These are phyloP conservation scores for Talaromyces marneffei DNA, from an alignment of 2,329 filamentous ascomycete species.

Conservation along the genomic window DNA sequence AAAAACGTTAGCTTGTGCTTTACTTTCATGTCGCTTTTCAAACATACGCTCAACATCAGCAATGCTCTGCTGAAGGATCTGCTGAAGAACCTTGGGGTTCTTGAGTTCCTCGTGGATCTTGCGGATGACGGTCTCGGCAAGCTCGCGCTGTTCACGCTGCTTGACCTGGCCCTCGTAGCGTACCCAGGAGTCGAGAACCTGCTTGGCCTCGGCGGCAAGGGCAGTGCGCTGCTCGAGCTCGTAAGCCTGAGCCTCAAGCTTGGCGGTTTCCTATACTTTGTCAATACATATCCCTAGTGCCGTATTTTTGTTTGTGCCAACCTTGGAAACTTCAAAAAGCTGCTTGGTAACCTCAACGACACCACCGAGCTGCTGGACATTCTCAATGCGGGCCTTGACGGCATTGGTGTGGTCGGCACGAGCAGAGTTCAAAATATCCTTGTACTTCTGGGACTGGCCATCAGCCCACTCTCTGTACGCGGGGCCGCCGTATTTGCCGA, in stretches of 20 bases:
- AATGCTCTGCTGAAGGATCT: slow-evolving; percentile 96
- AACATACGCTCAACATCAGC: slow-evolving; percentile 87
- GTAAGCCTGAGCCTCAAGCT: slow-evolving; percentile 91
- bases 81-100: slow-evolving; percentile 94
- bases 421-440: slow-evolving; percentile 88
- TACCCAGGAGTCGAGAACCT: slow-evolving; percentile 95
- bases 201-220: slow-evolving; percentile 86
- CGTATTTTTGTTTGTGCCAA: slow-evolving; percentile 30
- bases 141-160: slow-evolving; percentile 95
- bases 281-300: not conserved
- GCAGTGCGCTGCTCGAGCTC: slow-evolving; percentile 96
- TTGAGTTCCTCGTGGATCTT: slow-evolving; percentile 99
- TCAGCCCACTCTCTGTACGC: slow-evolving; percentile 90
- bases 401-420: slow-evolving; percentile 91
- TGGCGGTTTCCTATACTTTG: slow-evolving; percentile 75
- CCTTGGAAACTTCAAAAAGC: slow-evolving; percentile 97
- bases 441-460: slow-evolving; percentile 83
- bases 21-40: not conserved
- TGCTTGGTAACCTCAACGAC: slow-evolving; percentile 96
- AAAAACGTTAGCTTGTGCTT: not conserved
- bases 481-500: slow-evolving; percentile 91
- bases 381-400: slow-evolving; percentile 89
- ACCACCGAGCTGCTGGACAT: slow-evolving; percentile 86
- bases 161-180: slow-evolving; percentile 98
- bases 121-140: slow-evolving; percentile 85